Percentiles rank a stretch among this genome's conserved stretches.
Evolutionary conservation across 2,329 filamentous ascomycete genomes (phyloP).

Genomic region (Arachnomyces sp.): DNA sequence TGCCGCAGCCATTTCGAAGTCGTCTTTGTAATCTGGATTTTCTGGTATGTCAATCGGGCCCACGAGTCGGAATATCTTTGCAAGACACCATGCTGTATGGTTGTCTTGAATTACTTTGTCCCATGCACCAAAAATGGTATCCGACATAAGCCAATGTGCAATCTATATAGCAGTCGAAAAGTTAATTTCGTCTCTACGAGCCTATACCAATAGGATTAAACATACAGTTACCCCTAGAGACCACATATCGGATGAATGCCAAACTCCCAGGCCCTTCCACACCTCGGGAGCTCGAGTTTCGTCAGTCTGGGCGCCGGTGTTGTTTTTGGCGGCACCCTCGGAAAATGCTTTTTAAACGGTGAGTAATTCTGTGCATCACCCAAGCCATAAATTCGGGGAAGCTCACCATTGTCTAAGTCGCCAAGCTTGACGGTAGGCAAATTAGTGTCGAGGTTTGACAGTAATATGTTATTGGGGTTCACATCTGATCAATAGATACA

Average conservation of each 20-base stretch:
- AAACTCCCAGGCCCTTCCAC: slow-evolving; percentile 8
- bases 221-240: slow-evolving; percentile 9
- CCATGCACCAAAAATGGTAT: slow-evolving; percentile 5
- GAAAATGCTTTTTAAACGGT: slow-evolving; percentile 3
- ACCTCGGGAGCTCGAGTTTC: slow-evolving; percentile 12
- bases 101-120: slow-evolving; percentile 5
- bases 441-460: slow-evolving; percentile 5
- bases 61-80: slow-evolving; percentile 3
- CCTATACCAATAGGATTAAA: background rate
- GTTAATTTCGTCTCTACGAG: too few species aligned
- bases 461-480: slow-evolving; percentile 12
- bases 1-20: slow-evolving; percentile 1
- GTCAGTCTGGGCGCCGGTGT: slow-evolving; percentile 5
- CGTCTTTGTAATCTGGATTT: slow-evolving; percentile 1
- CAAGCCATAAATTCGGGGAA: background rate
- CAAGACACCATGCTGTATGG: slow-evolving; percentile 3
- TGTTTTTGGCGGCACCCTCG: slow-evolving; percentile 8
- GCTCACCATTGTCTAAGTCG: slow-evolving; percentile 10
- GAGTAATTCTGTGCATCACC: background rate
- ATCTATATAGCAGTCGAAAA: slow-evolving; percentile 2
- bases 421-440: slow-evolving; percentile 8
- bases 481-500: slow-evolving; percentile 5
- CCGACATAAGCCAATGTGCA: slow-evolving; percentile 8
- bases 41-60: slow-evolving; percentile 1
- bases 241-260: slow-evolving; percentile 12